Conservation (phyloP, 2,329 filamentous ascomycete genomes). For the Sporothrix variecibatus region DNA sequence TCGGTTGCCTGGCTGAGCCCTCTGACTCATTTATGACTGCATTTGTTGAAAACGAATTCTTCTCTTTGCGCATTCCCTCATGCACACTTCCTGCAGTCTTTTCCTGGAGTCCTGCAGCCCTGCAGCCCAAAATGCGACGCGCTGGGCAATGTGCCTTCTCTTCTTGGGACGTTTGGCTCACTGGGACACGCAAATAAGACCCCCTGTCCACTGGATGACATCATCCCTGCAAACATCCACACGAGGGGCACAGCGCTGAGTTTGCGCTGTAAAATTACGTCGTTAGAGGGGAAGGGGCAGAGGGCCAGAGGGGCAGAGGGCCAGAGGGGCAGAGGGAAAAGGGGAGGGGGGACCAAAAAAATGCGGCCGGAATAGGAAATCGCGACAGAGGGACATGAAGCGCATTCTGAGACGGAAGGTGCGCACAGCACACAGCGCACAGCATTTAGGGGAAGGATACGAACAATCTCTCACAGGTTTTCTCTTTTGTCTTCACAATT, state of each 20-base stretch:
- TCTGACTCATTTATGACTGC: conserved; percentile 11
- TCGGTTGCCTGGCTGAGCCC: background rate
- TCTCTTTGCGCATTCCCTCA: background rate
- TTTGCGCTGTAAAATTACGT: background rate
- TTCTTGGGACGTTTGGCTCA: background rate
- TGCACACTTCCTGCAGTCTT: background rate
- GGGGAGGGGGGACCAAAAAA: background rate
- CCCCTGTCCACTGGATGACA: conserved; percentile 18
- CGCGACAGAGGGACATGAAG: conserved; percentile 1
- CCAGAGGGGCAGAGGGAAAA: background rate
- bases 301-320: background rate
- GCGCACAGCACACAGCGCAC: background rate
- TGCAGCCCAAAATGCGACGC: conserved; percentile 3
- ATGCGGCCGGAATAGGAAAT: conserved; percentile 19
- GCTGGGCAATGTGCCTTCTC: background rate
- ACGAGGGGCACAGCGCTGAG: background rate
- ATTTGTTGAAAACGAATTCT: background rate
- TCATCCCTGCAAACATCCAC: conserved; percentile 10
- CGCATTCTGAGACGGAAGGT: conserved; percentile 7
- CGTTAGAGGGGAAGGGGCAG: background rate
- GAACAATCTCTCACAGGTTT: too few relatives aligned
- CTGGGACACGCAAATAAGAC: background rate
- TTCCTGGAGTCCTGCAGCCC: background rate
- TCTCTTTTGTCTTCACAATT: background rate
- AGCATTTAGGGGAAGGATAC: background rate